phyloP scores from a whole-genome alignment of 257 asterid genomes.

The Nicotiana obtusifolia region DNA sequence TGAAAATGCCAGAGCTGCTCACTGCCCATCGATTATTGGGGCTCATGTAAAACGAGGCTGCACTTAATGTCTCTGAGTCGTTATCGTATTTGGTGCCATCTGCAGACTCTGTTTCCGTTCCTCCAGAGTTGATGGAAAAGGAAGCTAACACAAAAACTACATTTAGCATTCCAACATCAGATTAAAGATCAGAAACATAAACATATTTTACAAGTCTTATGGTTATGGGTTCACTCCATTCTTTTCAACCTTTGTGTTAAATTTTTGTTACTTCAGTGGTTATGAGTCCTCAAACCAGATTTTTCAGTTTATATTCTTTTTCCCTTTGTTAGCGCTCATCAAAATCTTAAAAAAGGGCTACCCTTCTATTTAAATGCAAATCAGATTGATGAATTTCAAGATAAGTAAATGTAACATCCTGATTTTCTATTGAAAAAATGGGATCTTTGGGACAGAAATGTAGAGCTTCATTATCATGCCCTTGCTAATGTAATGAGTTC shows the following conservation, averaged over 20 bases:
- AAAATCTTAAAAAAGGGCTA: background rate
- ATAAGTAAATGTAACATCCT: background rate
- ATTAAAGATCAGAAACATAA: background rate
- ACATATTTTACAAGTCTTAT: background rate
- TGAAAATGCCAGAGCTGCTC: constrained; percentile 48
- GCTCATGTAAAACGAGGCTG: constrained; percentile 43
- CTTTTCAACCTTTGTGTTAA: background rate
- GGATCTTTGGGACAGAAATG: background rate
- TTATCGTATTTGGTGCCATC: constrained; percentile 33
- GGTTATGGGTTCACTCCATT: background rate
- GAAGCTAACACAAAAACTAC: constrained; percentile 32
- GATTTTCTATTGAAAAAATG: background rate
- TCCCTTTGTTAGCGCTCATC: background rate
- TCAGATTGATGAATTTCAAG: background rate
- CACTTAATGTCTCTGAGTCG: constrained; percentile 43
- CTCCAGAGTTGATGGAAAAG: constrained; percentile 52
- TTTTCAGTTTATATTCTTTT: background rate
- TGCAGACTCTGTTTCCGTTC: constrained; percentile 32
- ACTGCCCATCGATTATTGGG: constrained; percentile 42
- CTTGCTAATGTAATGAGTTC: background rate
- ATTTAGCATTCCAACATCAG: background rate
- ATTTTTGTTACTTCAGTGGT: background rate
- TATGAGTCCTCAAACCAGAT: background rate
- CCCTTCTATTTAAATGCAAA: background rate
- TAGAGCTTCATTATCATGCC: background rate